Base-by-base conservation (phyloP, 345 rosid species). In the Boechera divaricarpa region DNA sequence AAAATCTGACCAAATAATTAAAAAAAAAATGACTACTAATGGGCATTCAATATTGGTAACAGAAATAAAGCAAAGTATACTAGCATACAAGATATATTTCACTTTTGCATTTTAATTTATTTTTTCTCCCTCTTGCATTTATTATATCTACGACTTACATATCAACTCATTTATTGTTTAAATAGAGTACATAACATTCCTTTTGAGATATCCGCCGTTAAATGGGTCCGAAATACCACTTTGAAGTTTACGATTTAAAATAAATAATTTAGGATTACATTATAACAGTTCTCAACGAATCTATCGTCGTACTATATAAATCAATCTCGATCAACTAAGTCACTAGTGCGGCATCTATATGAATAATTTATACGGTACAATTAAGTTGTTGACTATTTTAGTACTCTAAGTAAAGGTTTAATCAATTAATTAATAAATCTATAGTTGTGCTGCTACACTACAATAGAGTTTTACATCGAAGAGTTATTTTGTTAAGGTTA, bases 201-300 rank as follows among this genome's bases (percentile, higher is more conserved):
- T 64, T 77, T 77, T 77, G 72, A 58, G 67, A 72, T 69, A 76
- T 78, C 83, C 83, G 84, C 89, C 86, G 88, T 77, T 83, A 64
- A 75, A 82, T 84, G 90, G 90, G 84, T 81, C 83, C 85, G 26
- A 73, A 76, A 71, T 69, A 73, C 68, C 56, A 45, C 69, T 58
- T 78, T 49, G 63, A 72, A 58, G 44, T 78, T 57, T 71, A 71
- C 58, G n/a, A 63, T 36, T 35, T 38, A 41, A 8, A 38, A 42
- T 15, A 64, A 49, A 35, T 52, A 66, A 45, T 38, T 32, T 32
- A 13, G 1, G 29, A 52, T 69, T 77, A 26, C 49, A 71, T 56
- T 77, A 71, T 45, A 38, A 64, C 56, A 77, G 39, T 78, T 78
- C 48, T 44, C 47, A 72, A 65, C 77, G 77, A 78, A 78, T 78